Conservation (phyloP, 495 filamentous ascomycete genomes). For the Diplogelasinospora grovesii region DNA sequence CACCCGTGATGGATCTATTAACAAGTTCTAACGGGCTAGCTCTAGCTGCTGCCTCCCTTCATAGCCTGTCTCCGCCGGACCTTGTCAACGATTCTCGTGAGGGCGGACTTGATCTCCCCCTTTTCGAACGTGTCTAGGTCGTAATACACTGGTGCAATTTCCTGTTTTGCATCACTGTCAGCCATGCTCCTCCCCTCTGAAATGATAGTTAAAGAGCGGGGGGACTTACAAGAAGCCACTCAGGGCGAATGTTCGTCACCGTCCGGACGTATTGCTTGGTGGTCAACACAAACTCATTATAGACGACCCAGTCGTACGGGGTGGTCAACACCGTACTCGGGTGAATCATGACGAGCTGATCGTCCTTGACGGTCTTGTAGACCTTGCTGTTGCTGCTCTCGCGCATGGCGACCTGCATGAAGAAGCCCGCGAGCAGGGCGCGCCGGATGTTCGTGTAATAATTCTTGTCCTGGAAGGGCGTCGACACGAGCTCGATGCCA, state of each 20-base stretch:
- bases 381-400: slow-evolving; percentile 67
- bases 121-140: slow-evolving; percentile 78
- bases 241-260: slow-evolving; percentile 58
- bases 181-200: too few relatives aligned
- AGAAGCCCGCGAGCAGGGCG: slow-evolving; percentile 92
- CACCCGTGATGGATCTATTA: too few relatives aligned
- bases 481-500: slow-evolving; percentile 77
- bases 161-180: slow-evolving; percentile 29
- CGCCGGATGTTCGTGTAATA: slow-evolving; percentile 97
- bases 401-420: slow-evolving; percentile 99
- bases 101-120: slow-evolving; percentile 72
- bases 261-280: slow-evolving; percentile 85
- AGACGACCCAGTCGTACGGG: slow-evolving; percentile 93
- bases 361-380: slow-evolving; percentile 92
- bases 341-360: slow-evolving; percentile 83
- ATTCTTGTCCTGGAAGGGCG: slow-evolving; percentile 87
- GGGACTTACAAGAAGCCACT: slow-evolving; percentile 85
- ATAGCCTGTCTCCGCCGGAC: slow-evolving; percentile 65
- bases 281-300: slow-evolving; percentile 97
- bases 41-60: slow-evolving; percentile 47
- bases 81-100: slow-evolving; percentile 70
- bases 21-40: neutral
- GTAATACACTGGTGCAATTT: slow-evolving; percentile 90
- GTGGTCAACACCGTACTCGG: slow-evolving; percentile 79
- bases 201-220: neutral